These are phyloP conservation scores for Myriosclerotinia curreyana DNA, from an alignment of 2,329 filamentous ascomycete species.

Conservation along the genomic window DNA sequence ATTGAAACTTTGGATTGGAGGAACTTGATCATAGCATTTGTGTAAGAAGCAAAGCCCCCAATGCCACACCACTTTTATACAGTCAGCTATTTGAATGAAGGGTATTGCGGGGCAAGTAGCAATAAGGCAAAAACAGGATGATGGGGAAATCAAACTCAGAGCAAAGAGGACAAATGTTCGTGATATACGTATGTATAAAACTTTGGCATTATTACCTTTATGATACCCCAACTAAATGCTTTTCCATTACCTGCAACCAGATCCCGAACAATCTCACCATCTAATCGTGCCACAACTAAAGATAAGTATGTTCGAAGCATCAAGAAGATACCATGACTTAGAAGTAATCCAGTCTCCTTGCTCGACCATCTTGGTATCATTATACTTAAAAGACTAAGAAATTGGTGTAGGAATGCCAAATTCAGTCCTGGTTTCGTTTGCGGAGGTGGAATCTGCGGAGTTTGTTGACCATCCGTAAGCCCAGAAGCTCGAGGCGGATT, in stretches of 20 bases:
- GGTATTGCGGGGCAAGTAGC: background rate
- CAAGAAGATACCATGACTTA: slow-evolving; percentile 86
- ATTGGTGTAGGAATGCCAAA: slow-evolving; percentile 93
- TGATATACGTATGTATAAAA: background rate
- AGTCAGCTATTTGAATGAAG: slow-evolving; percentile 10
- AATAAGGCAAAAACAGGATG: slow-evolving; percentile 23
- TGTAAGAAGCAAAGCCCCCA: slow-evolving; percentile 90
- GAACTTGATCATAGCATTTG: slow-evolving; percentile 98
- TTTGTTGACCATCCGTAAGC: slow-evolving; percentile 61
- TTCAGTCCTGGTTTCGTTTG: slow-evolving; percentile 94
- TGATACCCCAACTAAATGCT: slow-evolving; percentile 80
- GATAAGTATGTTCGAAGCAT: slow-evolving; percentile 93
- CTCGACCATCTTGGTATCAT: slow-evolving; percentile 95
- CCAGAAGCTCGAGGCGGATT: slow-evolving; percentile 84
- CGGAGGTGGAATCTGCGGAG: slow-evolving; percentile 70
- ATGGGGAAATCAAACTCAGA: slow-evolving; percentile 2
- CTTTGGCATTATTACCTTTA: slow-evolving; percentile 56
- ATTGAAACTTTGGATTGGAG: slow-evolving; percentile 98
- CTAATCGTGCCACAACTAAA: slow-evolving; percentile 83
- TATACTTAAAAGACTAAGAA: slow-evolving; percentile 91
- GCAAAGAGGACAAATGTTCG: background rate
- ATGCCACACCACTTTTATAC: slow-evolving; percentile 76
- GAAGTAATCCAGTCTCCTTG: slow-evolving; percentile 86
- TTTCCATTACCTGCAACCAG: slow-evolving; percentile 92
- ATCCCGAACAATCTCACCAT: slow-evolving; percentile 94